Base-by-base conservation (phyloP, 2,329 filamentous ascomycete genomes). In the Alternaria triticimaculans region DNA sequence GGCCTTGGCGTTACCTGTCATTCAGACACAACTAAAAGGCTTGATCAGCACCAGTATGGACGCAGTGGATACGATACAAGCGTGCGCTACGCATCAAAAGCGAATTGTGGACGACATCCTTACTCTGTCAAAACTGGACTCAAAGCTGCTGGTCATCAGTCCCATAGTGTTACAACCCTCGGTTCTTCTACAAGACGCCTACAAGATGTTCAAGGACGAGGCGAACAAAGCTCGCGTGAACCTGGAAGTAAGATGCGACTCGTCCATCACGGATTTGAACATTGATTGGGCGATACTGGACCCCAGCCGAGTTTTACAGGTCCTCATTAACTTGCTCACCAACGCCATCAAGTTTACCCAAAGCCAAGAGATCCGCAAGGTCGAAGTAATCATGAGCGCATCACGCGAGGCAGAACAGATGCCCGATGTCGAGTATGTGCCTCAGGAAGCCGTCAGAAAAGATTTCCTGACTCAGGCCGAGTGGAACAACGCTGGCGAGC, bases 271-370 rank as follows among this genome's bases (percentile, higher is more conserved):
- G 18, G 53, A 66, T 2, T 26, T 71, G 46, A 45, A 43, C 11
- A 64, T 74, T 7, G 58, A 70, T 9, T 61, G 30, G 37, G 64
- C 70, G 2, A 25, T 66, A 11, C 56, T 73, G 15, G 67, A 67
- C 55, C 68, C 67, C 3, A 60, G 58, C 15, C 60, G 70, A 7
- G 59, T 72, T 11, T 37, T 68, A n/a, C 65, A 75, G 48, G 63
- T 78, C 6, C 63, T 77, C 2, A 73, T 78, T 23, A 78, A 78
- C 41, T 64, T 78, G 7, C 48, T 78, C 5, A 75, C 75, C 3
- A 78, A 78, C 33, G 74, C 76, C 12, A 73, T 78, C n/a, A 78
- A 78, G 26, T 77, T 78, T 21, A 76, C 75, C 3, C 67, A 68
- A 44, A 53, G 23, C 10, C 60, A 55, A 20, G 55, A 54, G 1